Conservation (phyloP, 176 grass and related monocot genomes). For the Musa troglodytarum region DNA sequence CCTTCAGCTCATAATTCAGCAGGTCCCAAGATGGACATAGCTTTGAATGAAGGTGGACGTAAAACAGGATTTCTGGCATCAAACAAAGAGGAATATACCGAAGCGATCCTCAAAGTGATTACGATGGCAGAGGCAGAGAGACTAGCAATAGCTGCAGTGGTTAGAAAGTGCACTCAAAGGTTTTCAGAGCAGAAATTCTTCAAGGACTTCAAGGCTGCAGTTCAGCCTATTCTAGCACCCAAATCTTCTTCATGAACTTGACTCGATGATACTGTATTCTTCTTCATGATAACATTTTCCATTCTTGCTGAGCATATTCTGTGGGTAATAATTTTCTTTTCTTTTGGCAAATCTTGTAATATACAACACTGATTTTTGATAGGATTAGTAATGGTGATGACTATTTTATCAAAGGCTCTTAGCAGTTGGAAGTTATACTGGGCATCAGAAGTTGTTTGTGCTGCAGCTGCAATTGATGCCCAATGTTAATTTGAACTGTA, state of each 20-base stretch:
- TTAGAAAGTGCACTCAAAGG: conserved; percentile 59
- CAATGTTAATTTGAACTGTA: too few species aligned
- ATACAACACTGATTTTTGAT: too few species aligned
- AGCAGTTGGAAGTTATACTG: too few species aligned
- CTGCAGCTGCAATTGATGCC: too few species aligned
- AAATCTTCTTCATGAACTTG: background rate
- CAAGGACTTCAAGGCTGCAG: conserved; percentile 47
- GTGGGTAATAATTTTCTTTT: too few species aligned
- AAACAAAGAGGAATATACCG: conserved; percentile 50
- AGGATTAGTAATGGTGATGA: too few species aligned
- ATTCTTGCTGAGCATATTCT: too few species aligned
- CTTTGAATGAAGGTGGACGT: conserved; percentile 56
- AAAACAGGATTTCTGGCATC: conserved; percentile 71
- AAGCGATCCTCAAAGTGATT: conserved; percentile 63
- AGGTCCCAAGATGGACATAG: conserved; percentile 90
- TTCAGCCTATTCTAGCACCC: conserved; percentile 18
- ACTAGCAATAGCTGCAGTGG: conserved; percentile 43
- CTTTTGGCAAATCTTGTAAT: too few species aligned
- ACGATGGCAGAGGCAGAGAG: conserved; percentile 55
- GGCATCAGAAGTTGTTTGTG: too few species aligned
- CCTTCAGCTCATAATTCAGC: conserved; percentile 71
- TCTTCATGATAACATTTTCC: too few species aligned
- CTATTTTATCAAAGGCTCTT: too few species aligned
- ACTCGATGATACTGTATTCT: too few species aligned
- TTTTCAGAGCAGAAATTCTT: conserved; percentile 75